Conservation (phyloP, 208 protist species). For the Wallacemonas sp. region DNA sequence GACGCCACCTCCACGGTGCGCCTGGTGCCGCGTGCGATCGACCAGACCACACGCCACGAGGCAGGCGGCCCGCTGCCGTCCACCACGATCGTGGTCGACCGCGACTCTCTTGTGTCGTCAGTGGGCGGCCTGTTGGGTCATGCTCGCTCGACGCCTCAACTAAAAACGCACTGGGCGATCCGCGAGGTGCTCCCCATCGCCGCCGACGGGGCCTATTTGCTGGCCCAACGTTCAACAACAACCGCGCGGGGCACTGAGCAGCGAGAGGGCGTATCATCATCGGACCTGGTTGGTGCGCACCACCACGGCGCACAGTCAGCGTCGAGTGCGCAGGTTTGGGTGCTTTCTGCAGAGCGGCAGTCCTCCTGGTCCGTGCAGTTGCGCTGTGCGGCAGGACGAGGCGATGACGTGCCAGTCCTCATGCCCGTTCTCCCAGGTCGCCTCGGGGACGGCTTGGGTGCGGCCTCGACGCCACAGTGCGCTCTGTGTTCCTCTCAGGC, state of each 20-base stretch:
- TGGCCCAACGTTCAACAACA: slow-evolving; percentile 15
- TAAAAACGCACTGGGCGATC: too few species aligned
- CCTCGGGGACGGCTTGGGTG: neutral
- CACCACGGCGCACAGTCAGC: neutral
- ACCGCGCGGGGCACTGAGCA: neutral
- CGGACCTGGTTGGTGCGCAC: too few species aligned
- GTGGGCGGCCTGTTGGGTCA: neutral
- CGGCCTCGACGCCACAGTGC: neutral
- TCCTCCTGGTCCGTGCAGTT: slow-evolving; percentile 32
- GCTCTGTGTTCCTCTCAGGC: slow-evolving; percentile 11
- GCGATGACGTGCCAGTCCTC: slow-evolving; percentile 5
- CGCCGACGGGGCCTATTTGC: neutral
- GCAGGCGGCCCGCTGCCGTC: neutral
- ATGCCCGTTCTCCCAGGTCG: neutral
- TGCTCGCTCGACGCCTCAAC: neutral
- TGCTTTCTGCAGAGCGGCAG: slow-evolving; percentile 21
- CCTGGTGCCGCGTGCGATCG: neutral
- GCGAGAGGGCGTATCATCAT: neutral
- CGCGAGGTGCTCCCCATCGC: slow-evolving; percentile 6
- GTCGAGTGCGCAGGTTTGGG: slow-evolving; percentile 16
- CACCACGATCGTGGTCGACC: slow-evolving; percentile 1
- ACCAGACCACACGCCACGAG: neutral
- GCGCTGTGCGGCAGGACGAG: slow-evolving; percentile 9
- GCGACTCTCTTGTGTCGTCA: neutral
- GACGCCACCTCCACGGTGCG: slow-evolving; percentile 17